Evolutionary conservation across 768 basidiomycete species (phyloP), one percentile per base, ranked within the genome.

Genomic region (Rickenella mellea): DNA sequence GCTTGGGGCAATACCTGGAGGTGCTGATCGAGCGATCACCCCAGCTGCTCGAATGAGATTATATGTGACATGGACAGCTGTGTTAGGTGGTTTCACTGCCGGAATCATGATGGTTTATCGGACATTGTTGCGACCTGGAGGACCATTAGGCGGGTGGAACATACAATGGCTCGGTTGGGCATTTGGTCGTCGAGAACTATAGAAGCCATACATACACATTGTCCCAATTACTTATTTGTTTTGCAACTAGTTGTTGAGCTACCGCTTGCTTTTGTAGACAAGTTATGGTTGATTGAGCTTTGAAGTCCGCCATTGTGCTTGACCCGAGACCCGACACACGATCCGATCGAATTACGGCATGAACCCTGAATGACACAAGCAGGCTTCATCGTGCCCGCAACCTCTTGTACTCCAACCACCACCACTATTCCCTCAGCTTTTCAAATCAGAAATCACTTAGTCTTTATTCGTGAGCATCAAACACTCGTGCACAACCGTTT

Each of bases 11-110:
- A 82, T 86, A 55, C 89, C 88, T 45, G 89, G 89, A 27, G 87
- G 88, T n/a, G 73, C 72, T 44, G 85, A 89, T 48, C 82, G 84
- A 38, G 80, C 81, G 29, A 60, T 87, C 69, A 77, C 80, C 42
- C 69, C 81, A 11, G 72, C 78, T 35, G 73, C 76, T 49, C 73
- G 78, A 51, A 57, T 91, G 52, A 73, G 78, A 60, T 77, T 71
- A 66, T 86, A 86, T 58, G 64, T 88, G 48, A 77, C 76, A 38
- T 45, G 84, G 48, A 82, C 83, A 15, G 85, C 84, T 42, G 50
- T 86, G 46, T 50, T 89, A 27, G 86, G 85, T 20, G 83, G 85
- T 27, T 67, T 77, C 48, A 76, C 81, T 26, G 83, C 81, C n/a
- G 81, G 77, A 22, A 49, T 84, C 54, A 61, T 87, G 46, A 68